Percentiles rank a stretch among this genome's conserved stretches.
phyloP scores from a whole-genome alignment of 2,329 filamentous ascomycete genomes.

The Paecilomyces variotii region DNA sequence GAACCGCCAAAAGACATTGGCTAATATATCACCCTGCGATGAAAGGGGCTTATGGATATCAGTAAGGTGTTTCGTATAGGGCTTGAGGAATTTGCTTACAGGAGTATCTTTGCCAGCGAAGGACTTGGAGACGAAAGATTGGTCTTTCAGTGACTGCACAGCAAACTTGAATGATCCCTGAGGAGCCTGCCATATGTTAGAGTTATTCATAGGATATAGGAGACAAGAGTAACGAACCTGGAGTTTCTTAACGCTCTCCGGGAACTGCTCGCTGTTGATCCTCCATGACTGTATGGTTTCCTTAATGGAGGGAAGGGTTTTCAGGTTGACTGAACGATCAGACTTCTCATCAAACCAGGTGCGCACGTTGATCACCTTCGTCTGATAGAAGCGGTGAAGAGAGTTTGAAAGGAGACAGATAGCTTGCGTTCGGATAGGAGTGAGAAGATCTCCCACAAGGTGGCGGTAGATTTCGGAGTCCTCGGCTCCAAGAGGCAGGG shows the following conservation, averaged over 20 bases:
- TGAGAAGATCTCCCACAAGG: conserved; percentile 66
- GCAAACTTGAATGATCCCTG: conserved; percentile 29
- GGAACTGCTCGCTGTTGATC: conserved; percentile 50
- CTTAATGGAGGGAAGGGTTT: conserved; percentile 45
- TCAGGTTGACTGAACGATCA: conserved; percentile 58
- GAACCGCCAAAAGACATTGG: conserved; percentile 80
- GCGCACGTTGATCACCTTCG: conserved; percentile 66
- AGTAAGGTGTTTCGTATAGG: conserved; percentile 8
- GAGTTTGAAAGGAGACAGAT: conserved; percentile 70
- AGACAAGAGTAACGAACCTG: conserved; percentile 13
- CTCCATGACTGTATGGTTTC: conserved; percentile 60
- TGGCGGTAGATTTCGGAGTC: conserved; percentile 72
- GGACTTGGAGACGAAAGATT: conserved; percentile 62
- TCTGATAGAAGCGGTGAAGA: conserved; percentile 74
- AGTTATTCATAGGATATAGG: neutral
- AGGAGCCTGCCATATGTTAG: conserved; percentile 13
- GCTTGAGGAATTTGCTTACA: conserved; percentile 17
- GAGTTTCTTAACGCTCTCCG: conserved; percentile 33
- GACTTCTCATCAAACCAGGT: conserved; percentile 77
- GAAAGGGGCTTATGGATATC: conserved; percentile 36
- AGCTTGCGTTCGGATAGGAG: conserved; percentile 66
- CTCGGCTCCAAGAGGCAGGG: conserved; percentile 78
- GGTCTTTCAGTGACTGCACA: conserved; percentile 59
- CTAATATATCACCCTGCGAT: conserved; percentile 62
- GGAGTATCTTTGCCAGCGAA: conserved; percentile 48